Base-by-base conservation (phyloP, 768 basidiomycete genomes). In the Tulasnella sp. region DNA sequence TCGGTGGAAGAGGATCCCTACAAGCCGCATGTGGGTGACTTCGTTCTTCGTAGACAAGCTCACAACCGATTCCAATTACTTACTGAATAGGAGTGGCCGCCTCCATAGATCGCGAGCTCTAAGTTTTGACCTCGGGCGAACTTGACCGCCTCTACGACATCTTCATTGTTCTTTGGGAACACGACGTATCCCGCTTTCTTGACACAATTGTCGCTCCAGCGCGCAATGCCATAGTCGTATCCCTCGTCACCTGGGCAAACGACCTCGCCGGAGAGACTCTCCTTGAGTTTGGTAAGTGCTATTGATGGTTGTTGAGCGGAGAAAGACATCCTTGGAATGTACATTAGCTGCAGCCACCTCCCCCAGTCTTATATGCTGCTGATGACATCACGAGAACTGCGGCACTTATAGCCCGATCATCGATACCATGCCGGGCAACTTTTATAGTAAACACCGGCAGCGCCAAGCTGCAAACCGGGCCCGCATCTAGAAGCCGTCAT, bases 1-100 rank as follows among this genome's bases (percentile, higher is more conserved):
- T 42, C 8, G 12, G 58, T 46, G 9, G 78, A 77, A 40, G 76
- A 54, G n/a, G 42, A 75, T 75, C 41, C 74, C 74, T 75, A 18
- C 12, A 44, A 20, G 40, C 40, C 8, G 18, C 22, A 75, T 9
- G 41, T 54, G n/a, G 24, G 40, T 18, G 22, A 31, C 22, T 16
- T 41, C 41, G n/a, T 1, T 75, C 31, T 75, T 14, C 6, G 74
- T 0, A 14, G 3, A 40, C 31, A 41, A 75, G 41, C 41, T 42
- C 24, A 28, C 14, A 42, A 41, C 37, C 18, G 88, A 85, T 41
- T 82, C 82, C 7, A 89, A 90, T 1, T 88, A 89, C 8, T 88
- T 85, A 16, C 88, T 89, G 40, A 86, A 83, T 5, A 80, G 81
- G 84, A 88, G 81, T 90, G 90, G 0, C 89, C 58, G 4, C 76